Conservation (phyloP, 768 basidiomycete genomes). For the Lactarius akahatsu region DNA sequence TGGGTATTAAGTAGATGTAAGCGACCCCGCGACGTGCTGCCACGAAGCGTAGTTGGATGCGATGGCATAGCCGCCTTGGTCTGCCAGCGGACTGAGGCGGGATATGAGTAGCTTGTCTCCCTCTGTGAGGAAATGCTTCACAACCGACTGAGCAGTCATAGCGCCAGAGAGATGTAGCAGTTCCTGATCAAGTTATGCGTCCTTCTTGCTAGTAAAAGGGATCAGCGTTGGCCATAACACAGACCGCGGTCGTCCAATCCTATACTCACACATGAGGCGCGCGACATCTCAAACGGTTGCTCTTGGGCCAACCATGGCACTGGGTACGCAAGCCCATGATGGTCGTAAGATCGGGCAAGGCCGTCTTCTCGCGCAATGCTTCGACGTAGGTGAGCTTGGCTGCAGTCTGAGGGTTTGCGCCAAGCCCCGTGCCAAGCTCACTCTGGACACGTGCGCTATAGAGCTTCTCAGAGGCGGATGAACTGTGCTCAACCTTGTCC, state of each 20-base stretch:
- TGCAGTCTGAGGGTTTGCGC: slow-evolving; percentile 87
- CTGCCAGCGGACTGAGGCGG: slow-evolving; percentile 74
- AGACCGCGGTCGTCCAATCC: slow-evolving; percentile 93
- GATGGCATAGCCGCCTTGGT: slow-evolving; percentile 94
- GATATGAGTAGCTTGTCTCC: slow-evolving; percentile 91
- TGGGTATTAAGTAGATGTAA: neutral
- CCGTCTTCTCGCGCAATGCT: slow-evolving; percentile 91
- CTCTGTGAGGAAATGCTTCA: slow-evolving; percentile 95
- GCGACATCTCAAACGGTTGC: slow-evolving; percentile 94
- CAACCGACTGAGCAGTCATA: slow-evolving; percentile 83
- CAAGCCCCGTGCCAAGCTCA: slow-evolving; percentile 78
- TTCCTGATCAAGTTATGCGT: slow-evolving; percentile 44
- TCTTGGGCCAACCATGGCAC: slow-evolving; percentile 89
- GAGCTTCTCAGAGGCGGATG: slow-evolving; percentile 93
- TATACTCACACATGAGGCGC: slow-evolving; percentile 91
- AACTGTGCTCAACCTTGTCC: slow-evolving; percentile 96
- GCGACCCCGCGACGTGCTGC: neutral
- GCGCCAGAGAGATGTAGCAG: slow-evolving; percentile 67
- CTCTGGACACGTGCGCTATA: slow-evolving; percentile 95
- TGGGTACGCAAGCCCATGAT: slow-evolving; percentile 93
- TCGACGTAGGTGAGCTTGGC: slow-evolving; percentile 99
- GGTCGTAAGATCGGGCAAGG: slow-evolving; percentile 90
- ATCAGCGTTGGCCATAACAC: slow-evolving; percentile 70
- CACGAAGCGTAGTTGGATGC: slow-evolving; percentile 92
- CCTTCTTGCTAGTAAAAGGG: slow-evolving; percentile 29